Evolutionary conservation across 495 filamentous ascomycete species (phyloP).

Genomic region (Penicillium maclennaniae): DNA sequence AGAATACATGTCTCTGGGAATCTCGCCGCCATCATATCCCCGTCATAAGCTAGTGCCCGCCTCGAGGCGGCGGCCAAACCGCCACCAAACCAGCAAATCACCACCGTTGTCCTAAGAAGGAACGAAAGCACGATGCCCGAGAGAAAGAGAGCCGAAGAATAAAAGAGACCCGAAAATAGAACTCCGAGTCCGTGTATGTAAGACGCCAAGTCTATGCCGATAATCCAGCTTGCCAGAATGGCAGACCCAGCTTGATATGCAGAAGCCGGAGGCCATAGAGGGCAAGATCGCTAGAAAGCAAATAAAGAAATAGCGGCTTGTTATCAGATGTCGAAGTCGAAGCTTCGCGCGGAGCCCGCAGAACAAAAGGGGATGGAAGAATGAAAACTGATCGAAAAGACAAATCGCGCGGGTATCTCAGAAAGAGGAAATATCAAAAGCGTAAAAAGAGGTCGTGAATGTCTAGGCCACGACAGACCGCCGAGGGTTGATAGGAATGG

Average conservation of each 20-base stretch:
- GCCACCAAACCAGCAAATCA: conserved; percentile 6
- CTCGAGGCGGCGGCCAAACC: background rate
- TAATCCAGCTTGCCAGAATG: conserved; percentile 18
- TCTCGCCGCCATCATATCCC: conserved; percentile 15
- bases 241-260: conserved; percentile 12
- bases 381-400: conserved; percentile 11
- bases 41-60: conserved; percentile 4
- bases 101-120: background rate
- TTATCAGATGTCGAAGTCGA: conserved; percentile 9
- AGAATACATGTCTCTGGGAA: conserved; percentile 30
- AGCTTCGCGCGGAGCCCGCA: background rate
- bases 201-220: conserved; percentile 41
- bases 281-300: conserved; percentile 1
- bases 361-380: background rate
- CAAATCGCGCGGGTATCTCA: conserved; percentile 23
- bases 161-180: conserved; percentile 15
- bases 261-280: background rate
- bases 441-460: background rate
- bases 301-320: background rate
- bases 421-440: conserved; percentile 4
- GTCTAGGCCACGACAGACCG: conserved; percentile 39
- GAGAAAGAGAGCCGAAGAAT: conserved; percentile 15
- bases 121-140: conserved; percentile 9
- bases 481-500: conserved; percentile 42
- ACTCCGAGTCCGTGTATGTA: conserved; percentile 33